A percentile compares a stretch with the other conserved stretches of the same genome.
Conservation (phyloP, 495 filamentous ascomycete species). For the Cercophora newfieldiana region DNA sequence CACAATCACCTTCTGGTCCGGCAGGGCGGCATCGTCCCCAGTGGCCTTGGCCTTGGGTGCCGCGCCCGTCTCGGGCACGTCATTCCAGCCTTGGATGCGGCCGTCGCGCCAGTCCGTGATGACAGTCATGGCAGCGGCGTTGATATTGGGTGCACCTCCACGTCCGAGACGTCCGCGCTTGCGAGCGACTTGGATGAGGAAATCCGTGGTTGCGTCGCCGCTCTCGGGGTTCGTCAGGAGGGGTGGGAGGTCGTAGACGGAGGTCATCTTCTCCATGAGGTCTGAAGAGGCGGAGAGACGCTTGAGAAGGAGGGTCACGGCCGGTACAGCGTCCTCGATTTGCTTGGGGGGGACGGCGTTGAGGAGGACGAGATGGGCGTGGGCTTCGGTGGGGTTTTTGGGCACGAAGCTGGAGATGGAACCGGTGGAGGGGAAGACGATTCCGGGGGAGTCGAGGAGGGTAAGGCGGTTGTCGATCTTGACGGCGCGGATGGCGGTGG, state of each 20-base stretch:
- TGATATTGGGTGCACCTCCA: constrained; percentile 85
- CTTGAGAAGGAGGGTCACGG: constrained; percentile 76
- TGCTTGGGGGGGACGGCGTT: constrained; percentile 92
- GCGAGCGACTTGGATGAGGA: constrained; percentile 89
- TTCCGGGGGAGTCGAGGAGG: constrained; percentile 91
- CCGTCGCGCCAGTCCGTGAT: constrained; percentile 96
- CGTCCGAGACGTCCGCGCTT: constrained; percentile 88
- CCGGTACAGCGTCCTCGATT: constrained; percentile 86
- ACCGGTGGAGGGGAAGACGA: constrained; percentile 75
- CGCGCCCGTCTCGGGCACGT: constrained; percentile 65
- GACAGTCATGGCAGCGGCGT: constrained; percentile 85
- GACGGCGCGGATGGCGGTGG: constrained; percentile 81
- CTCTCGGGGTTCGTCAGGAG: constrained; percentile 59
- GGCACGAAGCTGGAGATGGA: constrained; percentile 45
- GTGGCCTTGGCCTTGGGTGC: constrained; percentile 29
- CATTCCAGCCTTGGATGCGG: constrained; percentile 88
- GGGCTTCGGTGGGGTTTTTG: constrained; percentile 66
- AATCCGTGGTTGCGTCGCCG: constrained; percentile 84
- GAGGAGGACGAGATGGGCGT: constrained; percentile 82
- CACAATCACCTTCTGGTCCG: constrained; percentile 85
- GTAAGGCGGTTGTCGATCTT: constrained; percentile 96
- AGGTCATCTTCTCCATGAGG: constrained; percentile 71
- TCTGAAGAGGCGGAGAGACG: constrained; percentile 71
- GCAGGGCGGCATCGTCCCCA: constrained; percentile 38
- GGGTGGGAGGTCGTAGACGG: constrained; percentile 78